Conservation (phyloP, 2,329 filamentous ascomycete species). For the Penicillium hordei region DNA sequence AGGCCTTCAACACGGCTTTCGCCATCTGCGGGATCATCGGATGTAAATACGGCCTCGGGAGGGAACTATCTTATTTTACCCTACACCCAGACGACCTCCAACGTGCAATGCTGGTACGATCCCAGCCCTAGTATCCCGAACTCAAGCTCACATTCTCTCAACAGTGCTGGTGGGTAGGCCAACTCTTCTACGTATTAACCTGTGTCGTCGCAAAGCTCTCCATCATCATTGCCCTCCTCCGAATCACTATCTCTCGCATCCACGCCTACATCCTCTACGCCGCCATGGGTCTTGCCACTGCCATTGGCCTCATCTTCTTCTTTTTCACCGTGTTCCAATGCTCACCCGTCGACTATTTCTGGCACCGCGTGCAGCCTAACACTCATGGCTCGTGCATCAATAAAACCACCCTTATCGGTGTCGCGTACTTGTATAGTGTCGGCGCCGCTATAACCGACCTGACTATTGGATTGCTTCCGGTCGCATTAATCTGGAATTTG, state of each 20-base stretch:
- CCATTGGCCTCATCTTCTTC: conserved; percentile 49
- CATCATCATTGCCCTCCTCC: conserved; percentile 53
- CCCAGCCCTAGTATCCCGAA: neutral
- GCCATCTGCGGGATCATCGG: conserved; percentile 30
- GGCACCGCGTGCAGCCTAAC: conserved; percentile 33
- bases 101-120: conserved; percentile 27
- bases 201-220: conserved; percentile 51
- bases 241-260: conserved; percentile 46
- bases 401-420: conserved; percentile 49
- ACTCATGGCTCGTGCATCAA: conserved; percentile 44
- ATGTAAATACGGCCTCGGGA: conserved; percentile 26
- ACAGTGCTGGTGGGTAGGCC: conserved; percentile 52
- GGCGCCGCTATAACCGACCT: conserved; percentile 50
- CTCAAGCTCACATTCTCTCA: neutral
- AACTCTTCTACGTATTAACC: conserved; percentile 51
- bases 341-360: conserved; percentile 51
- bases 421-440: conserved; percentile 53
- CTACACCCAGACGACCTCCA: conserved; percentile 20
- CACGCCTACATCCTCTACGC: conserved; percentile 50
- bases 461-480: conserved; percentile 53
- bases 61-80: conserved; percentile 21
- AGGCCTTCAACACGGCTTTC: conserved; percentile 30
- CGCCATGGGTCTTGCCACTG: conserved; percentile 44
- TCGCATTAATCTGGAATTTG: conserved; percentile 55
- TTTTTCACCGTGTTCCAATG: conserved; percentile 55